A percentile compares a stretch with the other conserved stretches of the same genome.
Conservation (phyloP, 345 rosid species). For the Syzygium grande region DNA sequence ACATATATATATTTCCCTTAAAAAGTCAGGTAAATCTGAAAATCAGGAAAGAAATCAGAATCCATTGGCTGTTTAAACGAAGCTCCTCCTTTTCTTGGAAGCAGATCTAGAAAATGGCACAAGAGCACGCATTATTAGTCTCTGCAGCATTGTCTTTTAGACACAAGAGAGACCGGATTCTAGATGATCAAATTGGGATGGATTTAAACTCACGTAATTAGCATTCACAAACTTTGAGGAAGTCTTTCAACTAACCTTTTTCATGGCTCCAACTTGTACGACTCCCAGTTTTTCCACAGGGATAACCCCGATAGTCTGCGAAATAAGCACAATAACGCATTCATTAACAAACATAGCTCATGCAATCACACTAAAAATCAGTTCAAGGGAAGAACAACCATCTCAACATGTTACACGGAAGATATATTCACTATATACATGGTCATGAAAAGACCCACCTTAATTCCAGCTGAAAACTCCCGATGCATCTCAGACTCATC, state of each 20-base stretch:
- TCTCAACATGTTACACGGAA: background rate
- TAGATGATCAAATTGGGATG: too few species aligned
- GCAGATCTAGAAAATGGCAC: background rate
- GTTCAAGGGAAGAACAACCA: background rate
- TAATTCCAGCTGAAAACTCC: constrained; percentile 42
- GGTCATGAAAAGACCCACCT: constrained; percentile 21
- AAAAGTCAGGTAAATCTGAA: background rate
- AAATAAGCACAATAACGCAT: constrained; percentile 3
- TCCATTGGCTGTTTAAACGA: background rate
- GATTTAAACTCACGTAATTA: background rate
- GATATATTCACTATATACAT: background rate
- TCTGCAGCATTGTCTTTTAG: background rate
- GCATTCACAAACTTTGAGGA: background rate
- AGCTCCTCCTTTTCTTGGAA: background rate
- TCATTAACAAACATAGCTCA: background rate
- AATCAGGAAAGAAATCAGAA: background rate
- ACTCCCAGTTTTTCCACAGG: constrained; percentile 61
- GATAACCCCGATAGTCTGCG: constrained; percentile 73
- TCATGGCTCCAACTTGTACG: constrained; percentile 70
- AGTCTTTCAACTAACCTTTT: constrained; percentile 45
- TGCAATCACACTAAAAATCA: background rate
- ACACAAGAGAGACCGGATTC: background rate
- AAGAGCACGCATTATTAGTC: background rate
- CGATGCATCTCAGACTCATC: constrained; percentile 20
- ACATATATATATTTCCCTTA: background rate